Evolutionary conservation across 2,329 filamentous ascomycete genomes (phyloP), one percentile per base, ranked within the genome.

Genomic region (Simplicillium aogashimaense): DNA sequence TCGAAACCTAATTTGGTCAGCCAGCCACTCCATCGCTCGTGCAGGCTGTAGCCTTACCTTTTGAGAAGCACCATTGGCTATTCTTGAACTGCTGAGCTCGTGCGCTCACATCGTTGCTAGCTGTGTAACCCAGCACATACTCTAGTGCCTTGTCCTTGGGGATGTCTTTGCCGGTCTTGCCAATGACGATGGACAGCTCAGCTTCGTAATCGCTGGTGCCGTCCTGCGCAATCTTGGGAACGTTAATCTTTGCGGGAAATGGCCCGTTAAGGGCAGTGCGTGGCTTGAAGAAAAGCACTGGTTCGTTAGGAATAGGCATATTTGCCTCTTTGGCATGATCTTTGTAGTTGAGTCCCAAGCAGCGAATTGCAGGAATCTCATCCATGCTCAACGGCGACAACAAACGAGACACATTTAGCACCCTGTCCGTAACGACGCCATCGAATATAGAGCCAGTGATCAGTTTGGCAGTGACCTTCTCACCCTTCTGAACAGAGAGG

Each of bases 91-190:
- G 75, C 37, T 63, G 64, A 39, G 70, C 69, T 6, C 75, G 69
- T 44, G 69, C 73, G 2, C 72, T 76, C 10, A 80, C 66, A 53
- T 80, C 75, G 57, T 80, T 79, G 45, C 67, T 45, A 8, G 55
- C 55, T 29, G 53, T 56, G 47, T 44, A 20, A n/a, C 17, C 42
- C 29, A 43, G 40, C 13, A 43, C 37, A 29, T 44, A 43, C 15
- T 42, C 41, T 14, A 44, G 30, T 14, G 36, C 39, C 13, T 43
- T 32, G 11, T 18, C 37, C 36, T 39, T 17, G 14, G 25, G 12
- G 16, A 38, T 38, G 20, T 39, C 35, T 25, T 39, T 33, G 32
- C 17, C 32, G 12, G 9, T 33, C 33, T 39, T 29, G 11, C 38
- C 38, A n/a, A 39, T 35, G 33, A 38, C 20, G 30, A 43, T 28